Conservation (phyloP, 2,329 filamentous ascomycete species). For the Fusarium sp. region DNA sequence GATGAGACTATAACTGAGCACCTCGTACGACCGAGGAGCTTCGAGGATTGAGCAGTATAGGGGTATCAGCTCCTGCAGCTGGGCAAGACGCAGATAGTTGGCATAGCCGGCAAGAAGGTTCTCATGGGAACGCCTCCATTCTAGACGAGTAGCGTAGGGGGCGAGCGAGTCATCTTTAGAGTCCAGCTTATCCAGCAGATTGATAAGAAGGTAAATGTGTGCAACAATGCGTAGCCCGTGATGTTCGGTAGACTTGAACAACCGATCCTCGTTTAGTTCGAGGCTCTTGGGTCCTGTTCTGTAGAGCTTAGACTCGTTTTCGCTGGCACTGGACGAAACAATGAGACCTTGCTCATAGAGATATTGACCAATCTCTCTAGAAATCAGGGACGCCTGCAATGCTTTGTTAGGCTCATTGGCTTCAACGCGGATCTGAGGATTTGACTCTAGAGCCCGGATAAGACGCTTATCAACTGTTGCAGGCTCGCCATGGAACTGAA, state of each 20-base stretch:
- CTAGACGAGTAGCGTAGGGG: constrained; percentile 22
- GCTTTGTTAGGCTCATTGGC: constrained; percentile 74
- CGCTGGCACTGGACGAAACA: constrained; percentile 42
- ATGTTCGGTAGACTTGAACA: constrained; percentile 65
- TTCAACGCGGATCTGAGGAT: constrained; percentile 64
- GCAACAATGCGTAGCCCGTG: constrained; percentile 73
- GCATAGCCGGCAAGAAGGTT: constrained; percentile 85
- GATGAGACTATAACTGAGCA: constrained; percentile 79
- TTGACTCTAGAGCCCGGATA: constrained; percentile 67
- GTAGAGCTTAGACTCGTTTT: constrained; percentile 44
- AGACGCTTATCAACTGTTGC: constrained; percentile 64
- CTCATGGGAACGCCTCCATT: constrained; percentile 64
- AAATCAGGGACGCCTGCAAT: constrained; percentile 78
- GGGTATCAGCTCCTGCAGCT: constrained; percentile 81
- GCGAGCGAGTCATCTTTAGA: constrained; percentile 27
- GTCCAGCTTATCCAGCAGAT: constrained; percentile 70
- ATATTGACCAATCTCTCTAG: constrained; percentile 66
- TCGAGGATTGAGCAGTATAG: constrained; percentile 86
- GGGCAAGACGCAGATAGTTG: constrained; percentile 75
- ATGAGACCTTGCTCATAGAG: constrained; percentile 66
- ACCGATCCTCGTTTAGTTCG: constrained; percentile 55
- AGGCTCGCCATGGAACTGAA: constrained; percentile 68
- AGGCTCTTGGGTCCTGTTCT: constrained; percentile 39
- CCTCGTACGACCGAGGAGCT: constrained; percentile 69
- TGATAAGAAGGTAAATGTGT: constrained; percentile 71